phyloP scores from a whole-genome alignment of 352 stramenopile species.

The Pythium chondricola region DNA sequence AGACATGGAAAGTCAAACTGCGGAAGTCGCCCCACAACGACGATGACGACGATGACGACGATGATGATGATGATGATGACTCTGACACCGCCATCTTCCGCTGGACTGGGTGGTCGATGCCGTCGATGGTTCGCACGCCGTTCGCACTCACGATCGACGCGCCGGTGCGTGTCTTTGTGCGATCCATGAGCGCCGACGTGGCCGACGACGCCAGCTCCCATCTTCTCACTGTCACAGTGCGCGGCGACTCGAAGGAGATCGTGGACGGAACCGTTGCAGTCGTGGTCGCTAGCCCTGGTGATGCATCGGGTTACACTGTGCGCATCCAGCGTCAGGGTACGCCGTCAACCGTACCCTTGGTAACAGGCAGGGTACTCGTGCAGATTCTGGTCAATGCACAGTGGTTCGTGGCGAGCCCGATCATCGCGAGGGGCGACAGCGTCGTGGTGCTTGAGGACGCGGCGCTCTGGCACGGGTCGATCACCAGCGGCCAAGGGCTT shows the following conservation, averaged over 20 bases:
- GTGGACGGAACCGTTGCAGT: conserved; percentile 7
- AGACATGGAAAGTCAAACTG: background rate
- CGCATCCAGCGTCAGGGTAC: background rate
- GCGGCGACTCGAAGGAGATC: conserved; percentile 5
- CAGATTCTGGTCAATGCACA: conserved; percentile 10
- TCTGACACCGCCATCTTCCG: no score
- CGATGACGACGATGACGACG: background rate
- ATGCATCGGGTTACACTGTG: background rate
- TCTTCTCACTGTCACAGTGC: conserved; percentile 10
- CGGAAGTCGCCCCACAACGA: background rate
- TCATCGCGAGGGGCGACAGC: conserved; percentile 2
- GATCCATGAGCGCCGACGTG: background rate
- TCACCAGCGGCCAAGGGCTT: background rate
- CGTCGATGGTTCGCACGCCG: no score
- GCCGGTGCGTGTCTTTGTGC: conserved; percentile 7
- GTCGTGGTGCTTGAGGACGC: conserved; percentile 5
- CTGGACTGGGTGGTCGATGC: no score
- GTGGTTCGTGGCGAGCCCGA: background rate
- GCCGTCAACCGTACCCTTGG: background rate
- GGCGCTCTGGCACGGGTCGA: background rate
- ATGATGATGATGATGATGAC: conserved; percentile 3
- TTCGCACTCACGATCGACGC: no score
- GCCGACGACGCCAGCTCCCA: background rate
- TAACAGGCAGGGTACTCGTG: conserved; percentile 3
- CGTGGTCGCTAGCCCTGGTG: background rate